Percentiles rank a stretch among this genome's conserved stretches.
phyloP scores from a whole-genome alignment of 140 eudicot genomes.

The Ambrosia hybrid region DNA sequence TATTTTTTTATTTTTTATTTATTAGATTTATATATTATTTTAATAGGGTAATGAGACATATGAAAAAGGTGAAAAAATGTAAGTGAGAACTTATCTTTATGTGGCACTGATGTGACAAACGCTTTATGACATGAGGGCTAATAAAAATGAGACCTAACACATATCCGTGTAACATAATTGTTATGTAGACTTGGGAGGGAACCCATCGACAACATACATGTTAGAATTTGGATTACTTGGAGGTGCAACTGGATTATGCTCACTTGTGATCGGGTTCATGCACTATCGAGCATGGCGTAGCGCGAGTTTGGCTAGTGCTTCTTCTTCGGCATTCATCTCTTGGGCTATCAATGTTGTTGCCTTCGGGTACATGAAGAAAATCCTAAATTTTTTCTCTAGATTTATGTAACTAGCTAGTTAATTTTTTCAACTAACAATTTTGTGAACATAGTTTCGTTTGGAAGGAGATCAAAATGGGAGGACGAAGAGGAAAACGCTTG shows the following conservation, averaged over 20 bases:
- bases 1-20: no score
- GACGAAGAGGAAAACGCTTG: conserved; percentile 74
- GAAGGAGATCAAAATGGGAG: conserved; percentile 85
- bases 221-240: conserved; percentile 66
- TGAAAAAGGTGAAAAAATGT: no score
- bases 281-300: conserved; percentile 68
- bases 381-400: not conserved
- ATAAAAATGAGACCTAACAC: no score
- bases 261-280: conserved; percentile 51
- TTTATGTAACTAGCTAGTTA: not conserved
- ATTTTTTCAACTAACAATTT: not conserved
- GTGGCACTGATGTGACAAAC: no score
- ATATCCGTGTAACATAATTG: no score
- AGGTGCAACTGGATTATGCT: conserved; percentile 64
- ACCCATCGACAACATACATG: conserved; percentile 72
- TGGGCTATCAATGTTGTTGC: conserved; percentile 76
- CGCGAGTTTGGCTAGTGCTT: conserved; percentile 61
- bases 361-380: conserved; percentile 50
- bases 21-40: no score
- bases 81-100: no score
- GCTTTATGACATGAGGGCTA: no score
- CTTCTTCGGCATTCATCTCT: conserved; percentile 59
- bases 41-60: no score
- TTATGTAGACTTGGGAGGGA: conserved; percentile 75
- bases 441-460: conserved; percentile 54